phyloP scores from a whole-genome alignment of 306 rosid species.

The Lupinus albus region DNA sequence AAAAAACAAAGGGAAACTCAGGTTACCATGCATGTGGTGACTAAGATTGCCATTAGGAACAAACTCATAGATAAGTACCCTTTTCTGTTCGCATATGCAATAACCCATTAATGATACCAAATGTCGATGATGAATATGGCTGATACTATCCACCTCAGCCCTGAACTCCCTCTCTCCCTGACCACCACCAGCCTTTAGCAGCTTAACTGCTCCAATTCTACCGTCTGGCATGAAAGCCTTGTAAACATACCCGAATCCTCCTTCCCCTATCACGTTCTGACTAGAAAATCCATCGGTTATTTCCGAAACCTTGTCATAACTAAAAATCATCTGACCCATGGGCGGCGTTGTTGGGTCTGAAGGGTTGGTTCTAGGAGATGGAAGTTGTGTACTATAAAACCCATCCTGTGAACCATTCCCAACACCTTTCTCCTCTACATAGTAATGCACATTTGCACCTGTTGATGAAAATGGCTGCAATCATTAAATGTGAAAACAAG shows the following conservation, averaged over 20 bases:
- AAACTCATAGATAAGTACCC: slow-evolving; percentile 82
- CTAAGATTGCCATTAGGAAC: slow-evolving; percentile 84
- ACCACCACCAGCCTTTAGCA: slow-evolving; percentile 87
- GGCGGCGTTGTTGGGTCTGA: slow-evolving; percentile 42
- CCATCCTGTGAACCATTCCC: slow-evolving; percentile 45
- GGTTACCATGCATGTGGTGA: slow-evolving; percentile 86
- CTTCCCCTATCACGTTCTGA: slow-evolving; percentile 78
- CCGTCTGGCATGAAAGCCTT: slow-evolving; percentile 75
- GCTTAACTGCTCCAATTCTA: slow-evolving; percentile 75
- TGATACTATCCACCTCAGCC: slow-evolving; percentile 88
- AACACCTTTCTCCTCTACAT: slow-evolving; percentile 45
- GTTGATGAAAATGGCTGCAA: slow-evolving; percentile 17
- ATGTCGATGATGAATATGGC: slow-evolving; percentile 86
- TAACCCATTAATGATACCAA: slow-evolving; percentile 87
- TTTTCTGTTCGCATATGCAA: slow-evolving; percentile 68
- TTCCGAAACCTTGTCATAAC: slow-evolving; percentile 67
- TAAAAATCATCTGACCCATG: slow-evolving; percentile 52
- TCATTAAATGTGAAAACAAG: background rate
- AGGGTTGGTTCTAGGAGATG: slow-evolving; percentile 38
- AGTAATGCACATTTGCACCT: slow-evolving; percentile 56
- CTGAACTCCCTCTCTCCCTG: slow-evolving; percentile 92
- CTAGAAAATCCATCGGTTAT: slow-evolving; percentile 68
- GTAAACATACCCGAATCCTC: slow-evolving; percentile 89
- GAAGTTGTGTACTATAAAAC: too few species aligned
- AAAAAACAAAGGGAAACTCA: slow-evolving; percentile 39